phyloP scores from a whole-genome alignment of 2,329 filamentous ascomycete genomes.

The Xylariaceae sp. region DNA sequence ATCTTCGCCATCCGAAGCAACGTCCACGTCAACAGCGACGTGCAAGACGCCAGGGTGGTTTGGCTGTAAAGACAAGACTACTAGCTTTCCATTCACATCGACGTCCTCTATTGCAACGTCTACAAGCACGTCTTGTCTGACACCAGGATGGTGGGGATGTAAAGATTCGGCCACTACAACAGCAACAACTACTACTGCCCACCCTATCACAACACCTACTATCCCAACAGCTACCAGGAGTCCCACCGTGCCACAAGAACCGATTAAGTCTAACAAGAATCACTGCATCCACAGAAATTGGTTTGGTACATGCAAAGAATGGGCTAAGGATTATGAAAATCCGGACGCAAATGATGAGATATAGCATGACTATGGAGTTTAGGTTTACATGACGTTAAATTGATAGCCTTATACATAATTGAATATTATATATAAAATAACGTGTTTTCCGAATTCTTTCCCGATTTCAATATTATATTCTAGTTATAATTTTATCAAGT shows the following conservation, averaged over 20 bases:
- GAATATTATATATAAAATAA: slow-evolving; percentile 9
- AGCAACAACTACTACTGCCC: slow-evolving; percentile 17
- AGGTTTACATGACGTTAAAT: background rate
- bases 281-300: slow-evolving; percentile 28
- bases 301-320: slow-evolving; percentile 29
- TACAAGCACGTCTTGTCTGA: slow-evolving; percentile 9
- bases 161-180: slow-evolving; percentile 21
- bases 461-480: too few species aligned
- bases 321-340: slow-evolving; percentile 12
- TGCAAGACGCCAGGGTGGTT: slow-evolving; percentile 65
- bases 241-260: slow-evolving; percentile 6
- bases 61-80: slow-evolving; percentile 52
- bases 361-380: slow-evolving; percentile 11
- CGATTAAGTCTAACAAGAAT: slow-evolving; percentile 17
- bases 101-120: background rate
- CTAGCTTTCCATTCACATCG: slow-evolving; percentile 25
- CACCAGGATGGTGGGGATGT: slow-evolving; percentile 17
- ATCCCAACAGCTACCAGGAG: slow-evolving; percentile 15
- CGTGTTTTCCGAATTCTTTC: too few species aligned
- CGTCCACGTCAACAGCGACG: slow-evolving; percentile 43
- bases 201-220: slow-evolving; percentile 27
- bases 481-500: too few species aligned
- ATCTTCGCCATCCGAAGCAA: slow-evolving; percentile 44
- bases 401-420: slow-evolving; percentile 4
- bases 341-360: slow-evolving; percentile 26